Evolutionary conservation across 768 basidiomycete genomes (phyloP).

Genomic region (Termitomyces sp.): DNA sequence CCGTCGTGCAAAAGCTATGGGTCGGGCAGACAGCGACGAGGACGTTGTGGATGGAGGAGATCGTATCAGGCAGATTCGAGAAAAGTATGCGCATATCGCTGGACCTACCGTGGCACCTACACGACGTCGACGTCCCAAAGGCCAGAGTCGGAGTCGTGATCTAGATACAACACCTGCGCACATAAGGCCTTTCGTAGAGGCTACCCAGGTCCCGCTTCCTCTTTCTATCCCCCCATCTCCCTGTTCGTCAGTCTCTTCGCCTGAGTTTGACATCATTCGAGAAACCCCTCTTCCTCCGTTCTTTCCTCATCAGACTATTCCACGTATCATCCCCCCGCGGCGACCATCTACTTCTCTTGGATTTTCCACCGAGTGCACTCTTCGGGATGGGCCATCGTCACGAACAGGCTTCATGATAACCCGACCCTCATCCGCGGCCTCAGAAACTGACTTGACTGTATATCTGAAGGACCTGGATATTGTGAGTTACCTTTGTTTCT

Average conservation of each 20-base stretch:
- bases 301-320: slow-evolving; percentile 18
- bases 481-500: slow-evolving; percentile 17
- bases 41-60: slow-evolving; percentile 15
- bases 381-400: slow-evolving; percentile 2
- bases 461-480: slow-evolving; percentile 21
- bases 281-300: slow-evolving; percentile 13
- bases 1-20: slow-evolving; percentile 25
- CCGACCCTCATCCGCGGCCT: slow-evolving; percentile 18
- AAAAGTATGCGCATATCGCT: slow-evolving; percentile 24
- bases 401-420: slow-evolving; percentile 10
- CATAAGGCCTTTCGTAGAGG: slow-evolving; percentile 2
- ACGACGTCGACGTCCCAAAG: slow-evolving; percentile 25
- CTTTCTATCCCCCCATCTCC: slow-evolving; percentile 13
- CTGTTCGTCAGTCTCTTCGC: slow-evolving; percentile 11
- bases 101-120: slow-evolving; percentile 30
- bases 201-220: slow-evolving; percentile 2
- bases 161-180: slow-evolving; percentile 1
- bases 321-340: slow-evolving; percentile 19
- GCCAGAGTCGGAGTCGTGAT: slow-evolving; percentile 15
- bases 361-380: slow-evolving; percentile 10
- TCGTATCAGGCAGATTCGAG: slow-evolving; percentile 27
- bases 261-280: slow-evolving; percentile 8
- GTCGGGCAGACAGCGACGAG: slow-evolving; percentile 11
- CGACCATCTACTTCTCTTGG: slow-evolving; percentile 29
- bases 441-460: slow-evolving; percentile 15